Evolutionary conservation across 768 basidiomycete species (phyloP).

Genomic region (Cyclocybe aegerita): DNA sequence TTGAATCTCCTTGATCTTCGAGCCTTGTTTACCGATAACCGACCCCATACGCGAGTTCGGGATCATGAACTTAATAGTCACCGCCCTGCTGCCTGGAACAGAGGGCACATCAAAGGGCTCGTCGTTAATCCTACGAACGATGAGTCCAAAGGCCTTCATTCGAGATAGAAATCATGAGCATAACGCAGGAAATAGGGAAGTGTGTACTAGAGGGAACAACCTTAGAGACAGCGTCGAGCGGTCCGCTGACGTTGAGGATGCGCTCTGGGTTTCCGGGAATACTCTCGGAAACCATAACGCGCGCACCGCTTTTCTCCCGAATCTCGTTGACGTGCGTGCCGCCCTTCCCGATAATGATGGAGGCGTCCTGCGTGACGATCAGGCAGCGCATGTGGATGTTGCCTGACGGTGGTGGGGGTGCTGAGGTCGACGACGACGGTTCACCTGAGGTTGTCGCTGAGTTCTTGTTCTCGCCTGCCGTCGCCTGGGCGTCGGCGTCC

Average conservation of each 20-base stretch:
- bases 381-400: slow-evolving; percentile 97
- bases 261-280: slow-evolving; percentile 99
- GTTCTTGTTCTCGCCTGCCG: slow-evolving; percentile 35
- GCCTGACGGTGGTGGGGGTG: slow-evolving; percentile 60
- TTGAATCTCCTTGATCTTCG: slow-evolving; percentile 99
- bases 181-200: slow-evolving; percentile 6
- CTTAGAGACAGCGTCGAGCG: slow-evolving; percentile 98
- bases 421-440: slow-evolving; percentile 42
- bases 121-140: slow-evolving; percentile 98
- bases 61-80: slow-evolving; percentile 99
- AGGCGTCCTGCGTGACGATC: slow-evolving; percentile 99
- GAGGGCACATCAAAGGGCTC: slow-evolving; percentile 98
- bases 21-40: slow-evolving; percentile 96
- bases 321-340: slow-evolving; percentile 99
- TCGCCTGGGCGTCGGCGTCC: slow-evolving; percentile 34
- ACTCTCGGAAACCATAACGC: slow-evolving; percentile 97
- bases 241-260: slow-evolving; percentile 94
- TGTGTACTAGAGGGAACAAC: slow-evolving; percentile 38
- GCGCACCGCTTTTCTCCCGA: slow-evolving; percentile 93
- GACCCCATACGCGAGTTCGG: slow-evolving; percentile 99
- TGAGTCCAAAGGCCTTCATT: slow-evolving; percentile 91
- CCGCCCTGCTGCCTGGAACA: slow-evolving; percentile 95
- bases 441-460: slow-evolving; percentile 49
- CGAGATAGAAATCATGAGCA: slow-evolving; percentile 2
- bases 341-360: slow-evolving; percentile 96